Evolutionary conservation across 805 yeast genomes (phyloP).

Genomic region (Cyberlindnera galapagoensis): DNA sequence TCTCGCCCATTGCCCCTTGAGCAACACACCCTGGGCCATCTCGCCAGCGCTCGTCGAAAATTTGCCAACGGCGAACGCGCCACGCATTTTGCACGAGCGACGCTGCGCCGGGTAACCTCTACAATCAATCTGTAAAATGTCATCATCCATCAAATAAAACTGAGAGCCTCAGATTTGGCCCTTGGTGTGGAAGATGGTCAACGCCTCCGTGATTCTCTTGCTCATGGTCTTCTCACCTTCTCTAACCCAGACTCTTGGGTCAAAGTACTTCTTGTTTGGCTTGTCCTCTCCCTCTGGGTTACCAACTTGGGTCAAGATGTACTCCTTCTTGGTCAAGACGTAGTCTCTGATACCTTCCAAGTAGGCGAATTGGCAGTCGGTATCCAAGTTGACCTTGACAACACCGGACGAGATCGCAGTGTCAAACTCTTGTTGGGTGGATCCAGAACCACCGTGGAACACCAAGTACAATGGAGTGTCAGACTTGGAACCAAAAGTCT

Average conservation of each 20-base stretch:
- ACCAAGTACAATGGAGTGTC: slow-evolving; percentile 86
- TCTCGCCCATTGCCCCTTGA: too few relatives aligned
- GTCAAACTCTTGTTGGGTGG: slow-evolving; percentile 85
- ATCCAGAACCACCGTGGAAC: slow-evolving; percentile 99
- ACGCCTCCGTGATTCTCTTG: slow-evolving; percentile 76
- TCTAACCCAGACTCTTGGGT: slow-evolving; percentile 99
- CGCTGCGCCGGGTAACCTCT: too few relatives aligned
- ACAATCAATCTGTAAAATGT: too few relatives aligned
- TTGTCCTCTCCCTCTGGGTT: slow-evolving; percentile 99
- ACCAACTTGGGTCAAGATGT: slow-evolving; percentile 83
- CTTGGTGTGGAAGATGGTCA: slow-evolving; percentile 79
- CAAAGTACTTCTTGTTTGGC: slow-evolving; percentile 99
- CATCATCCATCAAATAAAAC: too few relatives aligned
- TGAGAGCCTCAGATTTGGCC: slow-evolving; percentile 50
- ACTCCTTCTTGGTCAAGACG: slow-evolving; percentile 93
- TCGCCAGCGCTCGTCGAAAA: too few relatives aligned
- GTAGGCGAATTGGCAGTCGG: slow-evolving; percentile 99
- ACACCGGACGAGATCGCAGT: slow-evolving; percentile 91
- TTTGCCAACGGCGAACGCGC: too few relatives aligned
- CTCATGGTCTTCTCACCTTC: slow-evolving; percentile 99
- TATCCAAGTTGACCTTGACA: slow-evolving; percentile 98
- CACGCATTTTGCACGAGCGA: too few relatives aligned
- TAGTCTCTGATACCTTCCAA: slow-evolving; percentile 95
- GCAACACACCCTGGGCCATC: too few relatives aligned
- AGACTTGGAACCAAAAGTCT: slow-evolving; percentile 47